Evolutionary conservation across 2,329 filamentous ascomycete species (phyloP).

Genomic region (Cucurbitaria berberidis): DNA sequence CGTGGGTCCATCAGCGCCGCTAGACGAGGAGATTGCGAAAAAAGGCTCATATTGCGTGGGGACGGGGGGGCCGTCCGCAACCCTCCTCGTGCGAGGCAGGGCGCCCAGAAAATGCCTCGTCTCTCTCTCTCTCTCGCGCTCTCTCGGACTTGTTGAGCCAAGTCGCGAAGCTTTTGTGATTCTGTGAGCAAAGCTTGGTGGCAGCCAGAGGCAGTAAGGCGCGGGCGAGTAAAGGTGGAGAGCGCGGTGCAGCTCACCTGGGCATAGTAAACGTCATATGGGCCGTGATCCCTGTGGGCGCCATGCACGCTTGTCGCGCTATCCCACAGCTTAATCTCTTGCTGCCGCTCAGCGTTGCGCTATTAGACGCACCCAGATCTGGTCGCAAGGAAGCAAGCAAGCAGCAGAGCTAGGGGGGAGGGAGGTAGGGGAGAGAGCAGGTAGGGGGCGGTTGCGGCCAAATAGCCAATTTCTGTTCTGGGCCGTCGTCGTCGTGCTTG

Average conservation of each 20-base stretch:
- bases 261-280: constrained; percentile 4
- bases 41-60: constrained; percentile 18
- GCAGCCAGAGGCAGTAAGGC: constrained; percentile 5
- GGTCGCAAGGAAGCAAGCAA: too few relatives aligned
- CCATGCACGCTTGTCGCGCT: constrained; percentile 16
- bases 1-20: constrained; percentile 22
- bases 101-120: constrained; percentile 23
- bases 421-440: background rate
- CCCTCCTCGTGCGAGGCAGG: constrained; percentile 11
- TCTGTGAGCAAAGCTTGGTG: constrained; percentile 27
- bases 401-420: background rate
- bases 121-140: too few relatives aligned
- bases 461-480: too few relatives aligned
- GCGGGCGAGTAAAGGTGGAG: background rate
- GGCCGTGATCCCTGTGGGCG: constrained; percentile 1
- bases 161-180: constrained; percentile 22
- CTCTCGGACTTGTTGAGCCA: too few relatives aligned
- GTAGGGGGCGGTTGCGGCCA: too few relatives aligned
- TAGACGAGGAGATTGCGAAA: constrained; percentile 27
- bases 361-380: constrained; percentile 1
- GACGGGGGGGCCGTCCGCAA: too few relatives aligned
- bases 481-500: too few relatives aligned
- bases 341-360: constrained; percentile 9
- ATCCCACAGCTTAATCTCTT: constrained; percentile 23
- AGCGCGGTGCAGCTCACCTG: constrained; percentile 4